These are phyloP conservation scores for Mercurialis annua DNA, from an alignment of 345 rosid species.

Conservation along the genomic window DNA sequence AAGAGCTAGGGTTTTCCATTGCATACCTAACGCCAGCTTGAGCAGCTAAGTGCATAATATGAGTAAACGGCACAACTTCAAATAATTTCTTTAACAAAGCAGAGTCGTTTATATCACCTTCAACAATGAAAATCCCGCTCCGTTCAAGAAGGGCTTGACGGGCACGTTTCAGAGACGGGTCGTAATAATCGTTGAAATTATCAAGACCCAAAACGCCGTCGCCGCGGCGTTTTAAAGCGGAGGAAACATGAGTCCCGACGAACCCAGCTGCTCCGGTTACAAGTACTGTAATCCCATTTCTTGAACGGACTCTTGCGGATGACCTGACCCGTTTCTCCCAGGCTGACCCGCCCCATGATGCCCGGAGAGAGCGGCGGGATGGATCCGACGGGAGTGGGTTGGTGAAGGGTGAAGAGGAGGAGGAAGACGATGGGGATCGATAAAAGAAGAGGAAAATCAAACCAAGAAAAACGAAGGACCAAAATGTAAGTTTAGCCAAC, in stretches of 20 bases:
- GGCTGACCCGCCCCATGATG: conserved; percentile 74
- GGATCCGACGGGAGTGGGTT: conserved; percentile 56
- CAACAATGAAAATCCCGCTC: conserved; percentile 69
- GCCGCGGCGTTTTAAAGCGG: conserved; percentile 77
- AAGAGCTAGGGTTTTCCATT: conserved; percentile 79
- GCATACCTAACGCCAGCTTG: conserved; percentile 94
- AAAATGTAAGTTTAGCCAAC: conserved; percentile 68
- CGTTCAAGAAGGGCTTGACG: conserved; percentile 80
- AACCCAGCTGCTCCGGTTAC: conserved; percentile 95
- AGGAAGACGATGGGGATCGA: conserved; percentile 55
- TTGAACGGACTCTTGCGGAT: conserved; percentile 65
- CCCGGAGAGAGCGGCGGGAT: conserved; percentile 79
- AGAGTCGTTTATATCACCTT: conserved; percentile 86
- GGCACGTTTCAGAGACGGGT: conserved; percentile 79
- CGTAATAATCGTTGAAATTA: conserved; percentile 88
- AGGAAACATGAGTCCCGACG: conserved; percentile 87
- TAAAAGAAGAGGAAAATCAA: conserved; percentile 77
- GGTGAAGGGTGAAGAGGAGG: conserved; percentile 20
- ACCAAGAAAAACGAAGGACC: conserved; percentile 75
- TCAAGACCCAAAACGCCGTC: conserved; percentile 87
- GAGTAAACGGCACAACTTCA: conserved; percentile 73
- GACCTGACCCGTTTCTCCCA: conserved; percentile 69
- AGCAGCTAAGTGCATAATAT: conserved; percentile 91
- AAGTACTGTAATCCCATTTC: conserved; percentile 63
- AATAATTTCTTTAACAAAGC: conserved; percentile 64